A percentile compares a stretch with the other conserved stretches of the same genome.
phyloP scores from a whole-genome alignment of 108 stramenopile genomes.

The Pseudonitzschia pungens region DNA sequence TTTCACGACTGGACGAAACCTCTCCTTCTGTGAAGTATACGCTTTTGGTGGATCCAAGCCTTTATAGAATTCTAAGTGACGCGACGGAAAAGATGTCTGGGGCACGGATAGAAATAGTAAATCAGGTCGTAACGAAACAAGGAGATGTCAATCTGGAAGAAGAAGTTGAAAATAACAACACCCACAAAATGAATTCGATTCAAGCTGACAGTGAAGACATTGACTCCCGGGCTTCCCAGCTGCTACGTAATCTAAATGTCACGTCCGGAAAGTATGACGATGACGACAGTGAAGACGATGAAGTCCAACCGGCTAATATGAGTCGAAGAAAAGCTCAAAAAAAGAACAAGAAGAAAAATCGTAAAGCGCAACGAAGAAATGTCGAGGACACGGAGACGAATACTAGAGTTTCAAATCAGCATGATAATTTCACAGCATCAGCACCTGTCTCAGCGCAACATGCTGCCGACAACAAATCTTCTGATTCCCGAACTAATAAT shows the following conservation, averaged over 20 bases:
- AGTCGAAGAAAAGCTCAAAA: slow-evolving; percentile 43
- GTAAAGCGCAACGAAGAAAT: slow-evolving; percentile 72
- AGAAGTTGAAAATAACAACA: slow-evolving; percentile 39
- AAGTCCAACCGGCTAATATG: slow-evolving; percentile 31
- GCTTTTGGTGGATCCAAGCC: slow-evolving; percentile 78
- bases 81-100: slow-evolving; percentile 42
- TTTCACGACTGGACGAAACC: slow-evolving; percentile 5
- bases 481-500: slow-evolving; percentile 27
- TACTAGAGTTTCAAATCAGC: background rate
- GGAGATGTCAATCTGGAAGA: slow-evolving; percentile 61
- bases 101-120: slow-evolving; percentile 70
- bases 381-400: slow-evolving; percentile 46
- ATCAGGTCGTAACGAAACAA: slow-evolving; percentile 69
- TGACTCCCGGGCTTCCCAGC: background rate
- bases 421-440: background rate
- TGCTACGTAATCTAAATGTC: background rate
- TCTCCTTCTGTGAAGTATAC: background rate
- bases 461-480: background rate
- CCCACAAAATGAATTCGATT: background rate
- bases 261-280: background rate
- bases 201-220: slow-evolving; percentile 5
- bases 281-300: slow-evolving; percentile 46
- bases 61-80: slow-evolving; percentile 72
- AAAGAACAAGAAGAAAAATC: slow-evolving; percentile 81
- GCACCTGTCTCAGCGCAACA: background rate